Base-by-base conservation (phyloP, 805 yeast species). In the Pichia membranifaciens region DNA sequence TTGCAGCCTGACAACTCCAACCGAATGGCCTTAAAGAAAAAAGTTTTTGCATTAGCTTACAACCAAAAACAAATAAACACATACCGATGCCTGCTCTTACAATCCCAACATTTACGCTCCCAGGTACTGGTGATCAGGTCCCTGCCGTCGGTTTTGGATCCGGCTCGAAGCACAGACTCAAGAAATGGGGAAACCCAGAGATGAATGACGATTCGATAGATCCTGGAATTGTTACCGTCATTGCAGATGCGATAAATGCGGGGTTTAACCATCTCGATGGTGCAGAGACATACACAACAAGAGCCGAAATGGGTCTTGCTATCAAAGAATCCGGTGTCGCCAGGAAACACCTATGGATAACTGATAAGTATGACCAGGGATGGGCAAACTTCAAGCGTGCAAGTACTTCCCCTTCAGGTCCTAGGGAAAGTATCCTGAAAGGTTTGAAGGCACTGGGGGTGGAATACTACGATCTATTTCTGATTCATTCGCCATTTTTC, bases 251-350 rank as follows among this genome's bases (percentile, higher is more conserved):
- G 2, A 57, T 83, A 20, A 64, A 72, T 2, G 59, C 61, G 15
- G 84, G 84, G 0, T 78, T 75, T 61, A 71, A 64, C 40, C 87
- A 81, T 59, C 62, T 83, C 39, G 89, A 82, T 57, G 78, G 84
- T 7, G 88, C 88, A 1, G 86, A 83, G 54, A 66, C 71, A n/a
- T 83, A 83, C 61, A 71, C 76, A 20, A 82, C 87, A 3, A 78
- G 79, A 50, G 58, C 58, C 1, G 88, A 82, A 58, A 74, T 81
- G 40, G 84, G 81, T 10, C 70, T 60, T 34, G 87, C 82, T 0
- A 52, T 81, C 38, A 66, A 65, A 45, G 56, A 63, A 37, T 60
- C 74, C 0, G 76, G 74, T 7, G 51, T 68, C 7, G 58, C 62
- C 17, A 72, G 89, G 66, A 75, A 62, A 45, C 65, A 64, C 60